Percentiles rank a stretch among this genome's conserved stretches.
Conservation (phyloP, 202 grass and related monocot genomes). For the Brachypodium distachyon region DNA sequence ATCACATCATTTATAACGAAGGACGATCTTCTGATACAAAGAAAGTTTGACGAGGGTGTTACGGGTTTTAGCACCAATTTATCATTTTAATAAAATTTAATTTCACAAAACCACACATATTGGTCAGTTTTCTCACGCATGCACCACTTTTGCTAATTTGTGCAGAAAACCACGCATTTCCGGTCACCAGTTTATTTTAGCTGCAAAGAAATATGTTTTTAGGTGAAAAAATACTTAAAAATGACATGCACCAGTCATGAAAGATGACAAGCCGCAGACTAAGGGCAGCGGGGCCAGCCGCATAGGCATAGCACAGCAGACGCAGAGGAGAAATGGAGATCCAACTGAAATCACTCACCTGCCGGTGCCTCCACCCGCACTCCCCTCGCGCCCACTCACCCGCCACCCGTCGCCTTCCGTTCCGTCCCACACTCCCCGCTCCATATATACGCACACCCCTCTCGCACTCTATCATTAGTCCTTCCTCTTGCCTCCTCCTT, state of each 20-base stretch:
- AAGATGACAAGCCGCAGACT: not conserved
- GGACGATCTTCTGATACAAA: too few relatives aligned
- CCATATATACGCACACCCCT: not conserved
- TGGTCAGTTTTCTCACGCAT: too few relatives aligned
- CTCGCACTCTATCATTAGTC: not conserved
- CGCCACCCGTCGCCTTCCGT: not conserved
- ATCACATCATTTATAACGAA: too few relatives aligned
- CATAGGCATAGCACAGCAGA: not conserved
- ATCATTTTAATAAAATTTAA: too few relatives aligned
- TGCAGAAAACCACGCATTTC: too few relatives aligned
- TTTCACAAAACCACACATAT: too few relatives aligned
- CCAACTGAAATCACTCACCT: conserved; percentile 13
- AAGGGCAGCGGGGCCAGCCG: not conserved
- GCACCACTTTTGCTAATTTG: too few relatives aligned
- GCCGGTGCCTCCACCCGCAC: conserved; percentile 22
- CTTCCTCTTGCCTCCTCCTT: not conserved
- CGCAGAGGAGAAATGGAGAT: not conserved
- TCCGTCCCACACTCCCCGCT: not conserved
- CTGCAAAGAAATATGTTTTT: too few relatives aligned
- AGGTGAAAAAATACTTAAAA: too few relatives aligned
- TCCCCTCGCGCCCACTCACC: conserved; percentile 27
- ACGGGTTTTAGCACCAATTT: too few relatives aligned
- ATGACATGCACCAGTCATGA: not conserved
- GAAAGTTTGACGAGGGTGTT: too few relatives aligned
- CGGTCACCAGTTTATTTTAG: too few relatives aligned